These are phyloP conservation scores for Backusella westeae DNA, from an alignment of 192 early-diverging fungal genomes.

Conservation along the genomic window DNA sequence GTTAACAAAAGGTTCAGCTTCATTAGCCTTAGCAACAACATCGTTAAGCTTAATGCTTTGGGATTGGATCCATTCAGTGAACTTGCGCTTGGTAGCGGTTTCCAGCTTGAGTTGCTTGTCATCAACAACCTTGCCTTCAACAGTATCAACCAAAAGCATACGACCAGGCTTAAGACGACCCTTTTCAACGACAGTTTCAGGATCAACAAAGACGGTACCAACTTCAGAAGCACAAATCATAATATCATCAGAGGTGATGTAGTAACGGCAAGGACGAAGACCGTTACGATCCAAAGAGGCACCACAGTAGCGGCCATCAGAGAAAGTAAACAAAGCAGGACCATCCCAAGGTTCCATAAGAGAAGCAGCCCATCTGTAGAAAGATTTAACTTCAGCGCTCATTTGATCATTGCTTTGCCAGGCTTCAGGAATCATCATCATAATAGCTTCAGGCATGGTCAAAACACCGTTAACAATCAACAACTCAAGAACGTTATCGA, in stretches of 20 bases:
- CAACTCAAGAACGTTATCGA: conserved; percentile 96
- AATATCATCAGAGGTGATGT: conserved; percentile 84
- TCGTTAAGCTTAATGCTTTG: conserved; percentile 76
- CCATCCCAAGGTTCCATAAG: conserved; percentile 99
- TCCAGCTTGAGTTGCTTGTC: conserved; percentile 86
- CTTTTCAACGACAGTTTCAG: conserved; percentile 79
- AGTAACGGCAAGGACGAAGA: conserved; percentile 96
- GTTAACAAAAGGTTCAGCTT: conserved; percentile 25
- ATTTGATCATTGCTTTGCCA: conserved; percentile 91
- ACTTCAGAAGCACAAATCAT: conserved; percentile 99
- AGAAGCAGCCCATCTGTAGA: conserved; percentile 97
- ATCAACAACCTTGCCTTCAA: conserved; percentile 85
- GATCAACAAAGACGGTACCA: conserved; percentile 83
- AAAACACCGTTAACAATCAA: conserved; percentile 89
- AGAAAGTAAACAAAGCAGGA: conserved; percentile 96
- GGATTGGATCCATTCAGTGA: conserved; percentile 80
- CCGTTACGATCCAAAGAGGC: conserved; percentile 99
- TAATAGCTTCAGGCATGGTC: conserved; percentile 92
- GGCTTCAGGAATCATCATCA: conserved; percentile 99
- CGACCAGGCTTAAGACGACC: conserved; percentile 94
- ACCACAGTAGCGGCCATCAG: conserved; percentile 95
- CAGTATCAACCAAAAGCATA: conserved; percentile 96
- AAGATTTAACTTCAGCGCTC: conserved; percentile 85
- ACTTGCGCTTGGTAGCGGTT: conserved; percentile 69
- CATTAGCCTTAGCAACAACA: conserved; percentile 42